Base-by-base conservation (phyloP, 1,139 yeast species). In the Yamadazyma diddensiae region DNA sequence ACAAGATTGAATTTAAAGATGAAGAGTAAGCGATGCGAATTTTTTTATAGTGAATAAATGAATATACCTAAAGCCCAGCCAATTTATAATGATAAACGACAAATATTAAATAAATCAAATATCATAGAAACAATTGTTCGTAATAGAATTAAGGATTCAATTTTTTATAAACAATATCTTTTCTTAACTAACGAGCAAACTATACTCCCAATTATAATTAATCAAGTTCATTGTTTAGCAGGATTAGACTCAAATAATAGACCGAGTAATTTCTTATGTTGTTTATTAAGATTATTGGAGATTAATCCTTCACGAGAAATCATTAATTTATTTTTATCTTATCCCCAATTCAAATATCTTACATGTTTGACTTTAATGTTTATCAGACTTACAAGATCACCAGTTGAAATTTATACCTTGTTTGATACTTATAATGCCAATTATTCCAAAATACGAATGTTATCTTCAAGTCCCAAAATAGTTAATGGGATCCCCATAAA, bases 81-180 rank as follows among this genome's bases (percentile, higher is more conserved):
- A 6, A 30, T 30, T 12, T 42, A 42, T 27, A 40, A 46, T 24
- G 65, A 59, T 29, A 59, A 57, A 36, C 29, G 63, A 28, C 48
- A 45, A 15, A 44, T 48, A 2, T 31, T 67, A 21, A 77, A 77
- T 46, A 76, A 79, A 24, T 74, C 79, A 0, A 53, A 67, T 35
- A 55, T 80, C 25, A 60, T 83, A 5, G 92, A 82, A 48, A 79
- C 82, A 37, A 82, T 84, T 38, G 60, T 79, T 18, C 62, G 88
- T 33, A 87, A 82, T 44, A 60, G 85, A 23, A 78, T 83, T 7
- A 72, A 73, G 32, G 90, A 81, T 44, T 75, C 84, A 2, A 48
- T 79, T 5, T 84, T 82, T 53, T 83, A 83, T 73, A 80, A 82
- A 41, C 78, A 75, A 43, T 62, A 73, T 38, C 74, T 85, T 35